Evolutionary conservation across 129 eudicot species (phyloP).

Genomic region (Artemisia tridentata): DNA sequence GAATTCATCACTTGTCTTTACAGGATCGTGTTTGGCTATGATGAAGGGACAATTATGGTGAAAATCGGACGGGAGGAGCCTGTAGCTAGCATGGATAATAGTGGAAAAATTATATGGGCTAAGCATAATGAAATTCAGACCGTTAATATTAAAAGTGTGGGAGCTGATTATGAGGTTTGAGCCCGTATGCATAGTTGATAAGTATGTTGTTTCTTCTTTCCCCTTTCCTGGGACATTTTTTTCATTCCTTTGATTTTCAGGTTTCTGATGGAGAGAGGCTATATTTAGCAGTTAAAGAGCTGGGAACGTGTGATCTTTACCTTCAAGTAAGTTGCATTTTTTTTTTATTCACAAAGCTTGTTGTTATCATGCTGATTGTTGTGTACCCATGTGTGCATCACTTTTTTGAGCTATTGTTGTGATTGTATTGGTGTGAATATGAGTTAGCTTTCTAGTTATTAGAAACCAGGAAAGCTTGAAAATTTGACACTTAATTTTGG

Average conservation of each 20-base stretch:
- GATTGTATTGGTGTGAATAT: no score
- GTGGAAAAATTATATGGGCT: slow-evolving; percentile 96
- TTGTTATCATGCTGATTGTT: no score
- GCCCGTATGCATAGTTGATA: slow-evolving; percentile 9
- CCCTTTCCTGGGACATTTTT: slow-evolving; percentile 16
- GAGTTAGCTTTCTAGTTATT: no score
- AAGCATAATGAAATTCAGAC: slow-evolving; percentile 96
- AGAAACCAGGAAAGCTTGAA: no score
- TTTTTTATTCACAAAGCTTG: no score
- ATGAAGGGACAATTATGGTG: slow-evolving; percentile 95
- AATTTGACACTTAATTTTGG: no score
- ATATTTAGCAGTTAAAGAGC: slow-evolving; percentile 88
- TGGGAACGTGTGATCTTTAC: slow-evolving; percentile 92
- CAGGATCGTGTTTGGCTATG: slow-evolving; percentile 95
- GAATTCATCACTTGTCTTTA: slow-evolving; percentile 4
- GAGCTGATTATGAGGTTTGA: slow-evolving; percentile 84
- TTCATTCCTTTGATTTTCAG: slow-evolving; percentile 34
- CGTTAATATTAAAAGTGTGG: slow-evolving; percentile 81
- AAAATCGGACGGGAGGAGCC: slow-evolving; percentile 95
- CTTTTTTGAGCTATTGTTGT: no score
- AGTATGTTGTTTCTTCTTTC: background rate
- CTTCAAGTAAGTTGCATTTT: slow-evolving; percentile 65
- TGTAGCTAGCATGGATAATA: slow-evolving; percentile 91
- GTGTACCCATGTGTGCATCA: no score
- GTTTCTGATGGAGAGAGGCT: slow-evolving; percentile 97